Base-by-base conservation (phyloP, 306 rosid genomes). In the Heteromeles arbutifolia region DNA sequence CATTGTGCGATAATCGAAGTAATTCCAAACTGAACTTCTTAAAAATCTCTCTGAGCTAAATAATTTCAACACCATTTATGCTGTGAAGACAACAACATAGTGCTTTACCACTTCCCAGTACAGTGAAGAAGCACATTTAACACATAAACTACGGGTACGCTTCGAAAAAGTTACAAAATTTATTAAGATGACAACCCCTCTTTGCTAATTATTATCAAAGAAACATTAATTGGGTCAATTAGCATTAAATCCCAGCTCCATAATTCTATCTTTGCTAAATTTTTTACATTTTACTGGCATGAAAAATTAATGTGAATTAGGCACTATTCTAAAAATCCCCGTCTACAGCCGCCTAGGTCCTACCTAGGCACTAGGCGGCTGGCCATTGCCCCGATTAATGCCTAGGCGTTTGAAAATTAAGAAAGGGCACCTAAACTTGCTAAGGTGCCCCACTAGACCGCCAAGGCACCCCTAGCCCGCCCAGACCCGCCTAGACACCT, bases 281-380 rank as follows among this genome's bases (percentile, higher is more conserved):
- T 58, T 58, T 39, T 48, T 4, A 48, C 54, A 48, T 48, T 48
- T 48, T 14, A 15, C 54, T 48, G 19, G 4, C 53, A 48, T 48
- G n/a, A 29, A 17, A 17, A 64, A 8, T 64, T 15, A 31, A 17
- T 8, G 22, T 17, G 43, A 64, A 18, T 31, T 64, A 24, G 43
- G 68, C 34, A 32, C 0, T 32, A 6, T 5, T 32, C 34, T 32
- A 32, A 32, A 32, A 32, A 32, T 32, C 6, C 7, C 7, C 6
- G 7, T 0, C 0, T 31, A 4, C 6, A 5, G 32, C 6, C 6
- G 1, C 34, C 1, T 32, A 32, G 2, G 0, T 0, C 6, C 6
- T 1, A 0, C 34, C 1, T 32, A 32, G 2, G 0, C 0, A 5
- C 7, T 5, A 32, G 37, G 0, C 37, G 37, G 8, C 37, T 5